Evolutionary conservation across 805 yeast genomes (phyloP).

Genomic region (Nakazawaea peltata): DNA sequence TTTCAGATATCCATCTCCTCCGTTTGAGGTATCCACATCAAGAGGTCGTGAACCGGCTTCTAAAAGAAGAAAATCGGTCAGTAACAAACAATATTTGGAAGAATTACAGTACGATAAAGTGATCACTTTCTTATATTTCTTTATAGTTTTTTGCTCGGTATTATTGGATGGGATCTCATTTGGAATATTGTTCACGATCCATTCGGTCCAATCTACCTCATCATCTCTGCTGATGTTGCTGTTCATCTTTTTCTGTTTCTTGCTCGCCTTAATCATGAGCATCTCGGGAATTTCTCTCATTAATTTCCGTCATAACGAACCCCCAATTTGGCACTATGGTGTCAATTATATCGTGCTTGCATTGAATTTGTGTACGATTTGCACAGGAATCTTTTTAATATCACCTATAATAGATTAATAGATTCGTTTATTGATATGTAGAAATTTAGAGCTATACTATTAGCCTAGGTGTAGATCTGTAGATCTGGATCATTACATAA

Average conservation of each 20-base stretch:
- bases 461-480: no score
- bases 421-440: conserved; percentile 33
- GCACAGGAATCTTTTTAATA: background rate
- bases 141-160: conserved; percentile 30
- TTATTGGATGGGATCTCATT: conserved; percentile 34
- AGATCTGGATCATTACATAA: no score
- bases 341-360: conserved; percentile 2
- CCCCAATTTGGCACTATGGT: conserved; percentile 6
- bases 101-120: conserved; percentile 32
- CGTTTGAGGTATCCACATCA: background rate
- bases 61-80: background rate
- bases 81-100: conserved; percentile 11
- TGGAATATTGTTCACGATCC: conserved; percentile 28
- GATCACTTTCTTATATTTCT: conserved; percentile 33
- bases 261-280: conserved; percentile 5
- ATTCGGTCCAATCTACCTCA: conserved; percentile 7
- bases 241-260: conserved; percentile 6
- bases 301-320: conserved; percentile 2
- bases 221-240: conserved; percentile 2
- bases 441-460: no score
- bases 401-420: background rate
- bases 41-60: background rate
- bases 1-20: conserved; percentile 2
- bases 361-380: conserved; percentile 5
- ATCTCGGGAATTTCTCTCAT: conserved; percentile 3